Conservation (phyloP, 2,329 filamentous ascomycete species). For the Tolypocladium ovalisporum region DNA sequence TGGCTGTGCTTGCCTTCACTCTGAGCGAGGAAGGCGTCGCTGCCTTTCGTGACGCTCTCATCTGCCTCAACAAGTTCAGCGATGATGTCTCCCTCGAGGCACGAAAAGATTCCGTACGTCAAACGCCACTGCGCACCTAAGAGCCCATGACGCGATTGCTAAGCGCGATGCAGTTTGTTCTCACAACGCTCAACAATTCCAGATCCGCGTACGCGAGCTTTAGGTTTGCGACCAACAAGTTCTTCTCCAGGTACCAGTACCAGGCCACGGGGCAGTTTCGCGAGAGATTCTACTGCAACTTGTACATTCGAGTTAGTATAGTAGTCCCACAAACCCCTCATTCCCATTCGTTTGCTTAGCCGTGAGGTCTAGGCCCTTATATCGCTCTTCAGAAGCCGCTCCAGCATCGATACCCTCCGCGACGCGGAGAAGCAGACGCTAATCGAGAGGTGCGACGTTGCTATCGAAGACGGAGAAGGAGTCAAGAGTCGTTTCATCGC, state of each 20-base stretch:
- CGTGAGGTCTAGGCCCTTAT: conserved; percentile 44
- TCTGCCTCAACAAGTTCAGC: conserved; percentile 69
- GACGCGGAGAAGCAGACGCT: conserved; percentile 55
- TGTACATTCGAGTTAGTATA: conserved; percentile 54
- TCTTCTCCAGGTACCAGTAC: conserved; percentile 65
- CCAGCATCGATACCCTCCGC: conserved; percentile 42
- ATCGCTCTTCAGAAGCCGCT: conserved; percentile 62
- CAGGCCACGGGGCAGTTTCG: conserved; percentile 38
- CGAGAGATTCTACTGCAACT: conserved; percentile 60
- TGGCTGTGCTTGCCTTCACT: conserved; percentile 61
- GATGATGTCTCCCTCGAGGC: conserved; percentile 70
- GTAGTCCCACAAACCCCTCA: not conserved
- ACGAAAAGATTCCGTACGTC: conserved; percentile 50
- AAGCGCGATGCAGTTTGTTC: conserved; percentile 42
- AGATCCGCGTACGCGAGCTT: conserved; percentile 72
- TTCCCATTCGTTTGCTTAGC: not conserved
- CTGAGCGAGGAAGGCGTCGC: conserved; percentile 62
- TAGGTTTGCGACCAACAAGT: conserved; percentile 52
- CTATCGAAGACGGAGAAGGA: conserved; percentile 59
- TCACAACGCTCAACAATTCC: conserved; percentile 69
- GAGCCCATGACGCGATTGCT: not conserved
- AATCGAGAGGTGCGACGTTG: conserved; percentile 65
- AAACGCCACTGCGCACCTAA: not conserved
- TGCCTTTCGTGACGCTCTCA: conserved; percentile 60
- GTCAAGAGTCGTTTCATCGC: conserved; percentile 65